Evolutionary conservation across 108 stramenopile genomes (phyloP).

Genomic region (Mediolabrus comicus): DNA sequence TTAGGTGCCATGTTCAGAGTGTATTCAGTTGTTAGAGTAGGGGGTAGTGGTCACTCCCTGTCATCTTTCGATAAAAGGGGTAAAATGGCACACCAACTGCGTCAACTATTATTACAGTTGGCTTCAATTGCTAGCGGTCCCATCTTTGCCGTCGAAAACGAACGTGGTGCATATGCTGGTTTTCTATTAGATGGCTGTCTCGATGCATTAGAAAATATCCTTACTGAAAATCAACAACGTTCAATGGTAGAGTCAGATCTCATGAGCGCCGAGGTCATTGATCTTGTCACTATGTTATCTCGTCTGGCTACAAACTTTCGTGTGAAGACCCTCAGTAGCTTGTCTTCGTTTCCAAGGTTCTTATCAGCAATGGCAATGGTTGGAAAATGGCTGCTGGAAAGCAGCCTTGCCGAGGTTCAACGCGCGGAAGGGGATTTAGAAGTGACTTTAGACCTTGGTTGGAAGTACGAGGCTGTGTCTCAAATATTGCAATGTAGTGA

Average conservation of each 20-base stretch:
- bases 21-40: conserved; percentile 31
- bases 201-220: conserved; percentile 39
- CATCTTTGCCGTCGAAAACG: conserved; percentile 55
- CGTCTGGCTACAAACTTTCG: conserved; percentile 69
- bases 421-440: conserved; percentile 66
- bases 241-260: conserved; percentile 18
- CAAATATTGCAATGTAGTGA: conserved; percentile 69
- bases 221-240: conserved; percentile 25
- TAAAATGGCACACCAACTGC: conserved; percentile 53
- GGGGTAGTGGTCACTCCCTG: neutral
- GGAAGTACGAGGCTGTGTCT: conserved; percentile 73
- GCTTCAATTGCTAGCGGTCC: conserved; percentile 58
- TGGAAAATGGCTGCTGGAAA: conserved; percentile 60
- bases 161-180: conserved; percentile 58
- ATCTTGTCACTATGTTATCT: conserved; percentile 57
- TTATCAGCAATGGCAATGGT: conserved; percentile 48
- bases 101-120: conserved; percentile 72
- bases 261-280: conserved; percentile 50
- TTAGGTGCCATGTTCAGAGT: conserved; percentile 59
- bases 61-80: conserved; percentile 7
- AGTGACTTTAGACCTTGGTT: conserved; percentile 62
- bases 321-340: conserved; percentile 38
- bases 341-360: conserved; percentile 54
- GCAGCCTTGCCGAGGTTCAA: conserved; percentile 65
- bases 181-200: conserved; percentile 69